Evolutionary conservation across 2,329 filamentous ascomycete species (phyloP).

Genomic region (Penicillium sp.): DNA sequence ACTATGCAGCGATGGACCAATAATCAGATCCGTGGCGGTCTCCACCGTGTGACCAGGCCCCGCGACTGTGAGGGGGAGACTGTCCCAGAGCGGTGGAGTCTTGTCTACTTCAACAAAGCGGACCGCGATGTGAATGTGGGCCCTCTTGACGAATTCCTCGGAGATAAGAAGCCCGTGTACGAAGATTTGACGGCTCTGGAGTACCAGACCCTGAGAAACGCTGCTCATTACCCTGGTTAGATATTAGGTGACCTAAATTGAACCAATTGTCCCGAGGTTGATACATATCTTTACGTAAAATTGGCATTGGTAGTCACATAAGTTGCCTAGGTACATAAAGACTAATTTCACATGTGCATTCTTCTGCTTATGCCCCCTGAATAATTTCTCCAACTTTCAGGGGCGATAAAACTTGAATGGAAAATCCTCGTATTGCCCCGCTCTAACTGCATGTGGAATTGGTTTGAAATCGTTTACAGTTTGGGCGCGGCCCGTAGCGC

Average conservation of each 20-base stretch:
- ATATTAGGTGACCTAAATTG: neutral
- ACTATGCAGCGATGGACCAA: conserved; percentile 43
- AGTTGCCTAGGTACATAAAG: no score
- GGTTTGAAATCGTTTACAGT: neutral
- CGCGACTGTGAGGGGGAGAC: conserved; percentile 17
- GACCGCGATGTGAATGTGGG: conserved; percentile 31
- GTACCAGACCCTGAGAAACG: conserved; percentile 14
- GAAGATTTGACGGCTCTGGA: conserved; percentile 37
- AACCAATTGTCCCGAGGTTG: neutral
- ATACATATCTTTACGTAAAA: neutral
- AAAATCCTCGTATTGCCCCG: neutral
- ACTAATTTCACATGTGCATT: no score
- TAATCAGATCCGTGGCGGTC: conserved; percentile 31
- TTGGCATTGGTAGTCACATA: no score
- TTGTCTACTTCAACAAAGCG: conserved; percentile 33
- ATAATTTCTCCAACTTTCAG: neutral
- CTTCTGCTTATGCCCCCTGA: no score
- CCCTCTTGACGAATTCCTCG: conserved; percentile 29
- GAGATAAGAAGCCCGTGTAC: conserved; percentile 24
- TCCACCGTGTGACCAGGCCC: conserved; percentile 38
- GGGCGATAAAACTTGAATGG: neutral
- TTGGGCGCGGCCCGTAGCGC: neutral
- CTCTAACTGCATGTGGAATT: neutral
- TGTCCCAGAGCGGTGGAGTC: conserved; percentile 30
- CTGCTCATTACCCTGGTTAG: neutral